Evolutionary conservation across 2,329 filamentous ascomycete genomes (phyloP).

Genomic region (Pestalotiopsis fici): DNA sequence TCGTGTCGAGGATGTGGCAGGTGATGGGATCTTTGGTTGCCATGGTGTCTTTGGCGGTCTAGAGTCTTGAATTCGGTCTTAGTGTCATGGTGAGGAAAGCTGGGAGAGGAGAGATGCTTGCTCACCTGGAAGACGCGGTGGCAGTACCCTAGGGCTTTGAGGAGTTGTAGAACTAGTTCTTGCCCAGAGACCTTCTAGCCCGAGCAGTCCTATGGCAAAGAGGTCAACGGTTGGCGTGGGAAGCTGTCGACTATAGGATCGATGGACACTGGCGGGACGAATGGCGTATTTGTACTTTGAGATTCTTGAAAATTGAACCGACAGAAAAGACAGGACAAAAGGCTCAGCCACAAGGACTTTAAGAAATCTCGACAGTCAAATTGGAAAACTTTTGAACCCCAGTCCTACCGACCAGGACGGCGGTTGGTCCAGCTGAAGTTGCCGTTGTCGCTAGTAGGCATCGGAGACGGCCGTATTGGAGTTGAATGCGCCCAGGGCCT

Average conservation of each 20-base stretch:
- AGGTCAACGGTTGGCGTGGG: not conserved
- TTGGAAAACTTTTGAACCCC: not conserved
- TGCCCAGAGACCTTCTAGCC: not conserved
- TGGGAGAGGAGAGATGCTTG: not conserved
- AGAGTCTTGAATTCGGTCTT: not conserved
- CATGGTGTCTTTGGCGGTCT: slow-evolving; percentile 17
- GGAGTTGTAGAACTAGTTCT: too few relatives aligned
- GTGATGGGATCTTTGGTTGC: slow-evolving; percentile 68
- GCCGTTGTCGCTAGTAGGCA: not conserved
- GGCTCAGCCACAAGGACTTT: not conserved
- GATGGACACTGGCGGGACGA: not conserved
- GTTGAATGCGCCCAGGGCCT: not conserved
- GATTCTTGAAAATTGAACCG: not conserved
- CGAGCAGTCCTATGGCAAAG: not conserved
- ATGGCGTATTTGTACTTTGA: not conserved
- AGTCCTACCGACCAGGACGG: slow-evolving; percentile 5
- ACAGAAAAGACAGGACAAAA: not conserved
- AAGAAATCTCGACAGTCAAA: not conserved
- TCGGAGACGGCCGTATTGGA: slow-evolving; percentile 5
- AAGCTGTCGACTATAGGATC: not conserved
- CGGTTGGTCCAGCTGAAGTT: not conserved
- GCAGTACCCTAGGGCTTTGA: not conserved
- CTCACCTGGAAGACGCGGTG: not conserved
- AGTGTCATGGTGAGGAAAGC: not conserved
- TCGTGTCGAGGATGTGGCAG: slow-evolving; percentile 85